A percentile compares a stretch with the other conserved stretches of the same genome.
phyloP scores from a whole-genome alignment of 371 early-diverging fungal genomes.

The Smittium culicis region DNA sequence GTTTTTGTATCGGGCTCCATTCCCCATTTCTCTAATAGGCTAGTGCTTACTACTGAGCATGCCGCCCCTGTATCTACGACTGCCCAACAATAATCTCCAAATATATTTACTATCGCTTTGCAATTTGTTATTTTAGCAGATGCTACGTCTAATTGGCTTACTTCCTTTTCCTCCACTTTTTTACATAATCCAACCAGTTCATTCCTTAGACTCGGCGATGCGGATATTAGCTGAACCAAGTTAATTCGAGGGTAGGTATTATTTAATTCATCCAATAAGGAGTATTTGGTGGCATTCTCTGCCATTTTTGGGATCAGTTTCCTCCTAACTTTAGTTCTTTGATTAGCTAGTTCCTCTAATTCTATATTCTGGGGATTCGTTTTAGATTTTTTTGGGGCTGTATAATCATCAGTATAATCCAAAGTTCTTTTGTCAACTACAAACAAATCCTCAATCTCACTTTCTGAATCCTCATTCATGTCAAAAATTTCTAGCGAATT shows the following conservation, averaged over 20 bases:
- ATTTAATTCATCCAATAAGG: neutral
- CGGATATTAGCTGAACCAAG: neutral
- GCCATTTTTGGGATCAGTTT: neutral
- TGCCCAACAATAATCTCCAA: neutral
- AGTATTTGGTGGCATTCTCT: neutral
- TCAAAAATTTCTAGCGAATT: no score
- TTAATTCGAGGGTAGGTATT: neutral
- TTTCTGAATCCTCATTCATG: no score
- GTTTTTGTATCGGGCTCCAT: neutral
- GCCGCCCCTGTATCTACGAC: conserved; percentile 8
- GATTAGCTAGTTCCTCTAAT: neutral
- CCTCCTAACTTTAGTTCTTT: neutral
- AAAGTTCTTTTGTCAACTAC: no score
- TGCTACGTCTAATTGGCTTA: neutral
- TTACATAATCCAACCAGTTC: neutral
- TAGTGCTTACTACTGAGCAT: neutral
- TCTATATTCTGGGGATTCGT: no score
- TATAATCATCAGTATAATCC: no score
- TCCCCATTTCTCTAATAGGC: neutral
- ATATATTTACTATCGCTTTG: conserved; percentile 1
- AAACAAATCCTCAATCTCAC: no score
- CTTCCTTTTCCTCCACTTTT: neutral
- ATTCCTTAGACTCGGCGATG: neutral
- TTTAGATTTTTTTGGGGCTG: no score
- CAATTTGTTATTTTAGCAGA: neutral